Conservation (phyloP, 2,329 filamentous ascomycete species). For the Polychaeton citri region DNA sequence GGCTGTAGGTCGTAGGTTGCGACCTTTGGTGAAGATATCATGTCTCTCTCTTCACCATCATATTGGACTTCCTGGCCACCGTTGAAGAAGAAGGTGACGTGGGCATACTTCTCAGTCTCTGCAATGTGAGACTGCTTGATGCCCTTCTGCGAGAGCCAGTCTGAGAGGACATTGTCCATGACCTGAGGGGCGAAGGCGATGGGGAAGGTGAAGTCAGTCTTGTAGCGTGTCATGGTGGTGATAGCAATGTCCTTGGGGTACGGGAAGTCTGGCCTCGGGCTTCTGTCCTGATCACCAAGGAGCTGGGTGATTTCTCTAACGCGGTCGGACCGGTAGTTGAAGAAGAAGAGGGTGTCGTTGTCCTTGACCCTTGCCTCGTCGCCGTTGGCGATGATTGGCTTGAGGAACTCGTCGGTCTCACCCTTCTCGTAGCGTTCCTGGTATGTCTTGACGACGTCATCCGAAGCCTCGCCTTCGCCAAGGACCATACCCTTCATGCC, state of each 20-base stretch:
- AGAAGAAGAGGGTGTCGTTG: slow-evolving; percentile 93
- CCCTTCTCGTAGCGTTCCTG: slow-evolving; percentile 75
- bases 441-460: slow-evolving; percentile 75
- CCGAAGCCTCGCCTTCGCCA: slow-evolving; percentile 76
- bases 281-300: slow-evolving; percentile 82
- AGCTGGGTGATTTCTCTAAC: slow-evolving; percentile 93
- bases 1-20: slow-evolving; percentile 90
- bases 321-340: slow-evolving; percentile 99
- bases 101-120: slow-evolving; percentile 98
- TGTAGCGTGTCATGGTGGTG: slow-evolving; percentile 98
- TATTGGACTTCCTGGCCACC: slow-evolving; percentile 96
- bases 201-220: slow-evolving; percentile 82
- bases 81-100: slow-evolving; percentile 99
- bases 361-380: slow-evolving; percentile 79
- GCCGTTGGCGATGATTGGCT: slow-evolving; percentile 89
- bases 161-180: slow-evolving; percentile 97
- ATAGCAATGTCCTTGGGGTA: slow-evolving; percentile 81
- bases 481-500: slow-evolving; percentile 75
- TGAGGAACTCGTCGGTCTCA: slow-evolving; percentile 95
- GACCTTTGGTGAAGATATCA: slow-evolving; percentile 90
- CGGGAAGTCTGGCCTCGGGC: slow-evolving; percentile 76
- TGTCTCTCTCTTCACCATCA: slow-evolving; percentile 78
- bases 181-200: slow-evolving; percentile 86
- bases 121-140: slow-evolving; percentile 92
- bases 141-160: slow-evolving; percentile 83